Evolutionary conservation across 257 asterid genomes (phyloP).

Genomic region (Voacanga thouarsii): DNA sequence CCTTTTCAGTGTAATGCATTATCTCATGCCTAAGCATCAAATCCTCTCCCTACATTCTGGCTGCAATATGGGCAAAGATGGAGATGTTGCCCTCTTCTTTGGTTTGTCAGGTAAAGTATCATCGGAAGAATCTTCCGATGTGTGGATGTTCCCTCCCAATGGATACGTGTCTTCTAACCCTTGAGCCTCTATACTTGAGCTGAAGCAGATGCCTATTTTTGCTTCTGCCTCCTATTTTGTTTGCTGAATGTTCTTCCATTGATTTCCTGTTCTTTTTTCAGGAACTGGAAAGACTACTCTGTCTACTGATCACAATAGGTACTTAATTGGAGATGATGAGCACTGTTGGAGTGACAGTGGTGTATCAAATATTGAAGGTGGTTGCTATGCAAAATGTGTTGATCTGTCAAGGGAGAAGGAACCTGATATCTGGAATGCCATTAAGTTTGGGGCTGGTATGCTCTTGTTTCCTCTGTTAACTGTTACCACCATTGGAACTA

Average conservation of each 20-base stretch:
- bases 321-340: slow-evolving; percentile 73
- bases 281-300: slow-evolving; percentile 83
- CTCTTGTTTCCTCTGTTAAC: neutral
- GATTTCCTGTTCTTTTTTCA: slow-evolving; percentile 7
- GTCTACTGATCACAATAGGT: slow-evolving; percentile 70
- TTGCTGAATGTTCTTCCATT: neutral
- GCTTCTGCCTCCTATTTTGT: neutral
- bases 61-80: slow-evolving; percentile 81
- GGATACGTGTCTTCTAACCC: slow-evolving; percentile 29
- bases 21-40: slow-evolving; percentile 90
- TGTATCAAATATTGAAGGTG: slow-evolving; percentile 86
- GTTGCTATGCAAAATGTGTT: slow-evolving; percentile 83
- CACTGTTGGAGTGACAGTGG: slow-evolving; percentile 87
- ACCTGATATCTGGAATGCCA: slow-evolving; percentile 93
- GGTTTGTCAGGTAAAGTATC: slow-evolving; percentile 72
- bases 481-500: neutral
- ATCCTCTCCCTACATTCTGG: slow-evolving; percentile 93
- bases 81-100: slow-evolving; percentile 91
- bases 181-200: slow-evolving; percentile 13
- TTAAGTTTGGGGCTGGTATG: slow-evolving; percentile 75
- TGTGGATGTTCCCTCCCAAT: slow-evolving; percentile 17
- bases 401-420: slow-evolving; percentile 77
- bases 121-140: slow-evolving; percentile 21
- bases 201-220: neutral
- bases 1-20: slow-evolving; percentile 85